Evolutionary conservation across 129 eudicot species (phyloP), one percentile per base, ranked within the genome.

Genomic region (Arctium minus): DNA sequence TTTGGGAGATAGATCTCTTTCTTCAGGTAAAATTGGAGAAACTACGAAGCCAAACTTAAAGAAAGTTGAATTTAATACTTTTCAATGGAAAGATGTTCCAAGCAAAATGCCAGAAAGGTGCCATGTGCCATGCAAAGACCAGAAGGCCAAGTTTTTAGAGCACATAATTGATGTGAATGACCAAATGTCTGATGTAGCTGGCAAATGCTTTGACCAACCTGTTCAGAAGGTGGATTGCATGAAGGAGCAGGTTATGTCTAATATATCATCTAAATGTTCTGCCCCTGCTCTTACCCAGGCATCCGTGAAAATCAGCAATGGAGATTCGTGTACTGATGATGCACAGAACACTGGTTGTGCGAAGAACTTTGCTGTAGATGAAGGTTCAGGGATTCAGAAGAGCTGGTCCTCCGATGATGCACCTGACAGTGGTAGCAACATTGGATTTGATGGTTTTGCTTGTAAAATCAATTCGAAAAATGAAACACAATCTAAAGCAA

Each of bases 41-140:
- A 50, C 69, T 7, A 78, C 65, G 74, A 78, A 68, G 22, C 85
- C 86, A 39, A 72, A 75, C 17, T 39, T 64, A 38, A 85, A 85
- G 74, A 85, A 84, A 29, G 86, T 44, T 8, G 87, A 83, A 50
- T 83, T 76, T 53, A 81, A 71, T 77, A 72, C 86, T 77, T 90
- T 86, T 83, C 89, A 88, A 35, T 92, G 94, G 97, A 86, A 89
- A 85, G 91, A 92, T 82, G 94, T 90, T 72, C 94, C 97, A 15
- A 86, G 62, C 56, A 88, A 87, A 82, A 69, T 73, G 44, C 42
- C 79, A 33, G 82, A 37, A 81, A 83, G 31, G 37, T 65, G 78
- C 33, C 84, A 86, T 22, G 30, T 67, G 80, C 79, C 88, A 65
- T 77, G 89, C 69, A 50, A 65, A 69, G 84, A 89, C 72, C 83